Evolutionary conservation across 1,139 yeast genomes (phyloP), one percentile per base, ranked within the genome.

Genomic region (Suhomyces bokatorum): DNA sequence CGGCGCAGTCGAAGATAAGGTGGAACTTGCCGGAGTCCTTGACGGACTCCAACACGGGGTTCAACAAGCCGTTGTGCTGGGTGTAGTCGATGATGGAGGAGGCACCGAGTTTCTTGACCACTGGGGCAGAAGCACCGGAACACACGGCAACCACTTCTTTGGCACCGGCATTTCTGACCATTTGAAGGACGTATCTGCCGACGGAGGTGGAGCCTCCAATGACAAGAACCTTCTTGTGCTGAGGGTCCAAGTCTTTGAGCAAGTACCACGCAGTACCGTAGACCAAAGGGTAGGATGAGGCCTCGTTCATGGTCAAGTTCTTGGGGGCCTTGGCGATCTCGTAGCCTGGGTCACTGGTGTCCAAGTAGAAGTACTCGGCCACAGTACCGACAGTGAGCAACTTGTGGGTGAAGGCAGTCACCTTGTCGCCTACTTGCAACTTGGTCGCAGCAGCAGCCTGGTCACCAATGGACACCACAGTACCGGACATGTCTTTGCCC

Each of bases 131-230:
- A 52, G 53, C 50, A 57, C 64, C 50, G 9, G 73, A 67, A 50
- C 70, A 64, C 6, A 66, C 70, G 2, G 72, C 77, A 1, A 77
- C 78, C 10, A 83, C 67, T 43, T 74, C 73, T 33, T 61, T 61
- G 3, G 78, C 75, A 4, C 73, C 66, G 49, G 70, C 76, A 14
- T 68, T 58, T 51, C 78, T 81, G 17, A 83, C 75, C 17, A 86
- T 56, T 58, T 84, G 89, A 26, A 81, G 69, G 3, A 77, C 74
- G 64, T 70, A 76, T 48, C 80, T 63, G 2, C 93, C 95, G 6
- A 85, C 86, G n/a, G 84, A 70, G 1, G 95, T 80, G 4, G 87
- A 80, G 12, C 86, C 93, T 35, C 96, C 96, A 47, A 85, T 70
- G 33, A 87, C 70, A 40, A 87, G 66, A 1, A 86, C 75, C 48